Base-by-base conservation (phyloP, 2,329 filamentous ascomycete genomes). In the Claviceps arundinis region DNA sequence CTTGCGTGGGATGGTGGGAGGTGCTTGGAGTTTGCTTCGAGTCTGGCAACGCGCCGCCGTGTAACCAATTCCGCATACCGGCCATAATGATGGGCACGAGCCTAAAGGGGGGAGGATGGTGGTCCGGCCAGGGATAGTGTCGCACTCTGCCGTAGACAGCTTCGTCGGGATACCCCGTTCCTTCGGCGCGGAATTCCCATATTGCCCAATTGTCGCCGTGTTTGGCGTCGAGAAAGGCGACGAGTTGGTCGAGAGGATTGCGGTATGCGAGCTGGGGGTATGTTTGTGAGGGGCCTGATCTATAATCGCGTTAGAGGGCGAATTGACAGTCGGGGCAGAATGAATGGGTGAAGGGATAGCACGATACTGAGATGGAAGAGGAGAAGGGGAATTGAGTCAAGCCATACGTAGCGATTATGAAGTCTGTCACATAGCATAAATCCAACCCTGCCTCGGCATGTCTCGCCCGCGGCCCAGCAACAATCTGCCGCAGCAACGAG, bases 131-230 rank as follows among this genome's bases (percentile, higher is more conserved):
- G 0, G 93, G 93, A 62, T 90, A 97, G 69, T 98, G 93, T 57
- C 85, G 80, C 57, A 97, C 84, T 3, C 90, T 78, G 37, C 81
- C 77, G 65, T 95, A 89, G 1, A 98, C 91, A 53, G 90, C 87
- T 17, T 82, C 79, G 63, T 98, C 93, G 0, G 89, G 89, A 62
- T 98, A 98, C 1, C 93, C 93, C 0, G 93, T 96, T 5, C 93
- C 93, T 66, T 98, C 93, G 38, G 89, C 93, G 46, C 93, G 84
- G 61, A 98, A 98, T 70, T 98, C 93, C 89, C 91, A 98, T 61
- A 98, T 95, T 3, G 85, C 82, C 93, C 93, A 98, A 56, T 93
- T 73, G 26, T 81, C 71, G 30, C 78, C 84, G 68, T 98, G 93
- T 62, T 89, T 88, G 45, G 77, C 73, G 68, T 97, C 89, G 56